phyloP scores from a whole-genome alignment of 148 eudicot genomes.

The Heliamphora exappendiculata region DNA sequence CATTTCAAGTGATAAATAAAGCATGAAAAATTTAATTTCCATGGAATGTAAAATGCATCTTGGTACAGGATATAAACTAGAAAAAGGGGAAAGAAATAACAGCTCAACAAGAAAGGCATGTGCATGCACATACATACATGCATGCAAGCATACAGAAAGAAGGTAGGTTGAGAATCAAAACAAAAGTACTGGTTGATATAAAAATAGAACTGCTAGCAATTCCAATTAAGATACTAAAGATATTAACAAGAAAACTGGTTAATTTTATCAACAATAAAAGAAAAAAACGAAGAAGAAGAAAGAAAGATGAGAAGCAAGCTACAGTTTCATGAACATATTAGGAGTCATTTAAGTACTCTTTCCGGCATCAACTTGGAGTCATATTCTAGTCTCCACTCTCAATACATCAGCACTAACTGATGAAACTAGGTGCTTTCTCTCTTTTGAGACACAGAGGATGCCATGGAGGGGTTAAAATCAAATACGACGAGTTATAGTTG shows the following conservation, averaged over 20 bases:
- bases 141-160: neutral
- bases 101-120: neutral
- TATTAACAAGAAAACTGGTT: neutral
- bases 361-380: neutral
- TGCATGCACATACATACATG: neutral
- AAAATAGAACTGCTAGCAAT: neutral
- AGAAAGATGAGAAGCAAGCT: too few species aligned
- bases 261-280: neutral
- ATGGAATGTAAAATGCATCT: neutral
- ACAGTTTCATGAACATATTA: neutral
- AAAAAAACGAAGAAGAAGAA: neutral
- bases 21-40: neutral
- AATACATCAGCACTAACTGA: neutral
- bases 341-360: neutral
- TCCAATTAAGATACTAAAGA: neutral
- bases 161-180: neutral
- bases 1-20: neutral
- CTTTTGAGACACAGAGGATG: neutral
- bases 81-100: neutral
- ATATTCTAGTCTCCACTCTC: neutral
- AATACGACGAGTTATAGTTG: neutral
- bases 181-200: neutral
- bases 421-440: neutral
- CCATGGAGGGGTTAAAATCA: neutral
- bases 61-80: neutral